phyloP scores from a whole-genome alignment of 2,329 filamentous ascomycete genomes.

The Dothistroma pini region DNA sequence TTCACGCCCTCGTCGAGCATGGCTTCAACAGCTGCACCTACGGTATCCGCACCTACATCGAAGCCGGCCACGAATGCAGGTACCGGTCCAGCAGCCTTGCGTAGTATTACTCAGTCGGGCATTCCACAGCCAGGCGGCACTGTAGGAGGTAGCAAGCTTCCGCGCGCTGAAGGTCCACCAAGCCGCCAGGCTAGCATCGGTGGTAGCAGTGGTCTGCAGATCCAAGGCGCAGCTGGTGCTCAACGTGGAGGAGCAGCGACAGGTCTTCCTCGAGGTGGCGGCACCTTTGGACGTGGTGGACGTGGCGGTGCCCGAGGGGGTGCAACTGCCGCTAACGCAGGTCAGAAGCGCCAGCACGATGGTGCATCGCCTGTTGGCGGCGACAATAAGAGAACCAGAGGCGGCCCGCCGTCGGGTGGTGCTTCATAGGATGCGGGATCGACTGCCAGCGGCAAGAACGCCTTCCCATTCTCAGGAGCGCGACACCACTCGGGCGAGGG shows the following conservation, averaged over 20 bases:
- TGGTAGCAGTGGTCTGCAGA: slow-evolving; percentile 13
- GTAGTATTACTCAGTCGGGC: slow-evolving; percentile 11
- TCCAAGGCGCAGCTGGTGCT: slow-evolving; percentile 16
- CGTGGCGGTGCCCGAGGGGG: slow-evolving; percentile 22
- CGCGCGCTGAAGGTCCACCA: neutral
- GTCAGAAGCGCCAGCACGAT: slow-evolving; percentile 35
- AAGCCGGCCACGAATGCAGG: slow-evolving; percentile 11
- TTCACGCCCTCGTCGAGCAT: slow-evolving; percentile 13
- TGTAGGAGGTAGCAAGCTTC: slow-evolving; percentile 4
- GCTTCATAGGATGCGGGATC: slow-evolving; percentile 15
- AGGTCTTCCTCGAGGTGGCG: slow-evolving; percentile 24
- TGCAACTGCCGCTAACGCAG: slow-evolving; percentile 26
- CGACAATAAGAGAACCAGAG: slow-evolving; percentile 33
- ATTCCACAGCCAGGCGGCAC: slow-evolving; percentile 19
- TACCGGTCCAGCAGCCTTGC: slow-evolving; percentile 11
- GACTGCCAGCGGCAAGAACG: neutral
- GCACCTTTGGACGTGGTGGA: slow-evolving; percentile 25
- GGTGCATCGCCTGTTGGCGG: slow-evolving; percentile 27
- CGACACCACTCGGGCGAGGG: neutral
- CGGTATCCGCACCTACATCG: slow-evolving; percentile 6
- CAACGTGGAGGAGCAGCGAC: slow-evolving; percentile 10
- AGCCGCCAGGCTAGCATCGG: slow-evolving; percentile 14
- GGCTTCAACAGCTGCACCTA: slow-evolving; percentile 2
- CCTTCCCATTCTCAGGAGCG: neutral
- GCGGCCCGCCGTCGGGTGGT: slow-evolving; percentile 20